Evolutionary conservation across 352 stramenopile genomes (phyloP).

Genomic region (Pythium insidiosum): DNA sequence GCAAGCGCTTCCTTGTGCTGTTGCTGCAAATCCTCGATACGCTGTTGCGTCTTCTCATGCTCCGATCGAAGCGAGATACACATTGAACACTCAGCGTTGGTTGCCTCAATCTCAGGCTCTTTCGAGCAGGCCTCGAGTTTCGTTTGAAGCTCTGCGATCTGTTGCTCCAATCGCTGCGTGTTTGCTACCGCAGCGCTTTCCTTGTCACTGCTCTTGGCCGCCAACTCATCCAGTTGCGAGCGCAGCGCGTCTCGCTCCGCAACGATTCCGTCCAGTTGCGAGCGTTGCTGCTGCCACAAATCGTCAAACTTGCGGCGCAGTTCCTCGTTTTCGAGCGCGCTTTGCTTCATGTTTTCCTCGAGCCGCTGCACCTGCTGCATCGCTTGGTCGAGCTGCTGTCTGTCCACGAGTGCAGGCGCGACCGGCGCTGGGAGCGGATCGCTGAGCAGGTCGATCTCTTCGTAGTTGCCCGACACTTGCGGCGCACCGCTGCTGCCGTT

Average conservation of each 20-base stretch:
- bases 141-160: constrained; percentile 3
- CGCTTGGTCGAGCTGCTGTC: constrained; percentile 32
- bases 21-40: not conserved
- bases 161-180: not conserved
- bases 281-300: constrained; percentile 7
- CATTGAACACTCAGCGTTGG: too few species aligned
- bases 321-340: constrained; percentile 16
- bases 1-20: too few species aligned
- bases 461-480: too few species aligned
- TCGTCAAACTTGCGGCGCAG: constrained; percentile 15
- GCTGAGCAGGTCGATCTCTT: constrained; percentile 50
- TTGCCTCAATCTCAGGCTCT: too few species aligned
- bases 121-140: too few species aligned
- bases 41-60: too few species aligned
- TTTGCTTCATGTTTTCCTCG: constrained; percentile 23
- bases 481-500: constrained; percentile 4
- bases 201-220: not conserved
- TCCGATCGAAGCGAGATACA: too few species aligned
- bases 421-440: constrained; percentile 8
- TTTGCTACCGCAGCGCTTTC: not conserved
- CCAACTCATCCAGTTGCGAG: too few species aligned
- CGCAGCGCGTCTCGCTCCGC: too few species aligned
- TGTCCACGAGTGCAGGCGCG: not conserved
- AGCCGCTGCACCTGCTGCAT: constrained; percentile 32
- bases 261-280: constrained; percentile 9